A percentile compares a stretch with the other conserved stretches of the same genome.
phyloP scores from a whole-genome alignment of 2,329 filamentous ascomycete species.

The Pestalotiopsis sp. region DNA sequence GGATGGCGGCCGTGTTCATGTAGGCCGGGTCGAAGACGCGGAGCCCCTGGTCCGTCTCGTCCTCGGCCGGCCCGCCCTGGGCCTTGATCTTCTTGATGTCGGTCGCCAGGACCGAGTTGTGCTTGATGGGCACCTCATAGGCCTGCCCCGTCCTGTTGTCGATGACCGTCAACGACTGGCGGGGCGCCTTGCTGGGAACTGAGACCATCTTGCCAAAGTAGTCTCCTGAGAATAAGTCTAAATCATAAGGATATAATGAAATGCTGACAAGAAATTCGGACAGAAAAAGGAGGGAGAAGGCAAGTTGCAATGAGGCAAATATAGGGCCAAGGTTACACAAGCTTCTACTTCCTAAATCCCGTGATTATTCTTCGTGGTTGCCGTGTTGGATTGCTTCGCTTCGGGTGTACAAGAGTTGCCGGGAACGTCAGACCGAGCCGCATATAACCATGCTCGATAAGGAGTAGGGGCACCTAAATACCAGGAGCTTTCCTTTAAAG shows the following conservation, averaged over 20 bases:
- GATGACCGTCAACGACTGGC: conserved; percentile 40
- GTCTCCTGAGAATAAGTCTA: not conserved
- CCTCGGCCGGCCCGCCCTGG: conserved; percentile 34
- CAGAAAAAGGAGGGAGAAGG: not conserved
- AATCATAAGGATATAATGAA: not conserved
- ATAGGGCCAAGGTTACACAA: not conserved
- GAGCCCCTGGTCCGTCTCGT: conserved; percentile 50
- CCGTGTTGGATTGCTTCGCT: not conserved
- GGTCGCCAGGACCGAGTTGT: conserved; percentile 50
- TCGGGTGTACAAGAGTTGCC: conserved; percentile 8
- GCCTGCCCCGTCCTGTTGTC: conserved; percentile 50
- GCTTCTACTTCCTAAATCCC: not conserved
- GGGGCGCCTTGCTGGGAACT: conserved; percentile 25
- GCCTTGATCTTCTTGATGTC: conserved; percentile 53
- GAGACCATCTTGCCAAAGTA: conserved; percentile 23
- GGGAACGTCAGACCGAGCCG: not conserved
- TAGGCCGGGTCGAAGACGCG: conserved; percentile 51
- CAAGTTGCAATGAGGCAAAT: not conserved
- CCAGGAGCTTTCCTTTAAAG: not conserved
- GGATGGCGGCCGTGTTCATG: conserved; percentile 52
- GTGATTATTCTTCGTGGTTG: not conserved
- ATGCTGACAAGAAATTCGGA: not conserved
- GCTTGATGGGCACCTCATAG: conserved; percentile 49
- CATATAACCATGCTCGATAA: not conserved
- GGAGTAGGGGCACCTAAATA: not conserved